Conservation (phyloP, 352 stramenopile species). For the Globisporangium cederbergense region DNA sequence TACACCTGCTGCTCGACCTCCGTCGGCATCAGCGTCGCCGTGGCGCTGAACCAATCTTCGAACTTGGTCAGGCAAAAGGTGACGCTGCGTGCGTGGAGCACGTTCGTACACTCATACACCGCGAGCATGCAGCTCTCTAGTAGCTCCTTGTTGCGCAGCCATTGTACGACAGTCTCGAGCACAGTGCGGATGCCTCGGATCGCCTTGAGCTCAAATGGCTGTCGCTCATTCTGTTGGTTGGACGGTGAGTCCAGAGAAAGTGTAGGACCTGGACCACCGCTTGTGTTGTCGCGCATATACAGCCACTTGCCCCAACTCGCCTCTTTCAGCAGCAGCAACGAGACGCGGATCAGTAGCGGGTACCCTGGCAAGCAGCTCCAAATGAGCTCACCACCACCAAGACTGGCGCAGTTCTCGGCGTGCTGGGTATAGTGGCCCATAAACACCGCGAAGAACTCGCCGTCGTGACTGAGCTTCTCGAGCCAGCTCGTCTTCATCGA, state of each 20-base stretch:
- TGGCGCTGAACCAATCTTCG: slow-evolving; percentile 67
- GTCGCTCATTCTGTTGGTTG: slow-evolving; percentile 25
- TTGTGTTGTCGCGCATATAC: slow-evolving; percentile 45
- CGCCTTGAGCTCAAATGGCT: slow-evolving; percentile 45
- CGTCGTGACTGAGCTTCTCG: slow-evolving; percentile 53
- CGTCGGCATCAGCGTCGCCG: slow-evolving; percentile 20
- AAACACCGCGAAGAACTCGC: slow-evolving; percentile 74
- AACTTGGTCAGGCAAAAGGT: slow-evolving; percentile 50
- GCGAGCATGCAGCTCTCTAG: slow-evolving; percentile 64
- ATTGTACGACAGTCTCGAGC: slow-evolving; percentile 48
- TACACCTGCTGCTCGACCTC: slow-evolving; percentile 35
- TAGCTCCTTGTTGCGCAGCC: slow-evolving; percentile 58
- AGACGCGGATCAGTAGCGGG: slow-evolving; percentile 48
- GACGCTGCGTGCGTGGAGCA: slow-evolving; percentile 60
- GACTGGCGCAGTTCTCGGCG: slow-evolving; percentile 33
- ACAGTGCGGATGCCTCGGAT: slow-evolving; percentile 52
- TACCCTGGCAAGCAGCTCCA: slow-evolving; percentile 64
- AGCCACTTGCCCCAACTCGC: slow-evolving; percentile 64
- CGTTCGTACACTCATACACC: slow-evolving; percentile 74
- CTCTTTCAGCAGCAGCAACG: slow-evolving; percentile 65
- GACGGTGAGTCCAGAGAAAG: slow-evolving; percentile 24
- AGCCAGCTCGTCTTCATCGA: slow-evolving; percentile 39
- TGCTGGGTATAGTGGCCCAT: slow-evolving; percentile 58
- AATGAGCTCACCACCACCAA: slow-evolving; percentile 22
- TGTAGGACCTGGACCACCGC: slow-evolving; percentile 19